Evolutionary conservation across 805 yeast genomes (phyloP).

Genomic region (Lipomyces starkeyi): DNA sequence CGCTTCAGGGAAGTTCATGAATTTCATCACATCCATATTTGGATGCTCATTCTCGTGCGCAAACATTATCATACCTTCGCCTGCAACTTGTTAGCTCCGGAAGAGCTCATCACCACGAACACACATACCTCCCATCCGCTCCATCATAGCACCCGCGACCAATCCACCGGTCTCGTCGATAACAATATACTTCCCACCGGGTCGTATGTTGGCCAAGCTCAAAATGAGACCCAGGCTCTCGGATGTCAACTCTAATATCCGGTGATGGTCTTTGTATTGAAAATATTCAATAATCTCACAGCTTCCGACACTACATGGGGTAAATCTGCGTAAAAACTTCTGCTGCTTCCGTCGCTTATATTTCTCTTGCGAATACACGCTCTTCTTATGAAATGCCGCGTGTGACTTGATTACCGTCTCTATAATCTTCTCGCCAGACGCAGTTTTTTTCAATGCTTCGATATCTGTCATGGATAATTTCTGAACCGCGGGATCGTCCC

Average conservation of each 20-base stretch:
- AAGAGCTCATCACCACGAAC: conserved; percentile 2
- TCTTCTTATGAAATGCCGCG: conserved; percentile 84
- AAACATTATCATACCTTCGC: conserved; percentile 69
- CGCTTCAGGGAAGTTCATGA: conserved; percentile 62
- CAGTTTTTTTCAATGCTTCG: conserved; percentile 70
- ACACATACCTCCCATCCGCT: conserved; percentile 68
- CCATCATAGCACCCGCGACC: conserved; percentile 82
- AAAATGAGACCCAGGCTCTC: conserved; percentile 82
- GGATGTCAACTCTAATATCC: conserved; percentile 79
- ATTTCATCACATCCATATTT: conserved; percentile 71
- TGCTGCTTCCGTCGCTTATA: conserved; percentile 89
- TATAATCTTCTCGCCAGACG: conserved; percentile 76
- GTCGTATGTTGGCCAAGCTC: conserved; percentile 78
- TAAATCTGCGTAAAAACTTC: conserved; percentile 85
- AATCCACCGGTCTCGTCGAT: conserved; percentile 96
- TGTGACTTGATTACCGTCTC: conserved; percentile 83
- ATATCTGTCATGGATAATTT: conserved; percentile 78
- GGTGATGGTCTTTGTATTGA: conserved; percentile 73
- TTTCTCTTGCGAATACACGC: conserved; percentile 88
- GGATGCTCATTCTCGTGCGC: conserved; percentile 95
- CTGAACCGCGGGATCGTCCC: conserved; percentile 72
- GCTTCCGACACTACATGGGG: conserved; percentile 75
- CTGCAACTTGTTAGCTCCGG: conserved; percentile 5
- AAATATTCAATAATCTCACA: conserved; percentile 74
- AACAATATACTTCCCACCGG: conserved; percentile 87